phyloP scores from a whole-genome alignment of 2,329 filamentous ascomycete species.

The Stylonectria norvegica region DNA sequence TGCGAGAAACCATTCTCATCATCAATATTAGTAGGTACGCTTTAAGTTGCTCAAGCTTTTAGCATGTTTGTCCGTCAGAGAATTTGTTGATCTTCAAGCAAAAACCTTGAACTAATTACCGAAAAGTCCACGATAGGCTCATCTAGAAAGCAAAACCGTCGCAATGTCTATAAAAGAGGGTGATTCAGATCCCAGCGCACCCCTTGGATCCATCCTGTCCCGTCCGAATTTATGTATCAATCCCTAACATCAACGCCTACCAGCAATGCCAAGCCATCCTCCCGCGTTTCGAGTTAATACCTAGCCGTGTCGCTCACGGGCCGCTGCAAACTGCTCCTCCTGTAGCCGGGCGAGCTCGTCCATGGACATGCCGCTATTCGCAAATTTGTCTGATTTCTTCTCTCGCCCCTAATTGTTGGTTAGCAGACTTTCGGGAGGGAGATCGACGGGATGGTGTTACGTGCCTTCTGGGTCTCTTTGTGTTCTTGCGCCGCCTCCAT shows the following conservation, averaged over 20 bases:
- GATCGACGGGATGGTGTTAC: slow-evolving; percentile 27
- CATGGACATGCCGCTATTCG: slow-evolving; percentile 86
- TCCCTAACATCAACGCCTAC: slow-evolving; percentile 33
- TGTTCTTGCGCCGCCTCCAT: slow-evolving; percentile 84
- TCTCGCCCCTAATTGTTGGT: slow-evolving; percentile 67
- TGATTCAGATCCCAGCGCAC: too few relatives aligned
- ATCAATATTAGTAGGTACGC: too few relatives aligned
- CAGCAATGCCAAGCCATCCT: slow-evolving; percentile 33
- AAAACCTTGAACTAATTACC: too few relatives aligned
- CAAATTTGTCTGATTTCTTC: slow-evolving; percentile 96
- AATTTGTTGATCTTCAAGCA: too few relatives aligned
- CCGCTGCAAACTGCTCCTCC: slow-evolving; percentile 84
- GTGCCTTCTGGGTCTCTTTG: slow-evolving; percentile 87
- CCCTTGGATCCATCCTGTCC: too few relatives aligned
- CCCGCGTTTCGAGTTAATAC: slow-evolving; percentile 1
- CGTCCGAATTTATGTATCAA: too few relatives aligned
- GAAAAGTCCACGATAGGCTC: too few relatives aligned
- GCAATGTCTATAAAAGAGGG: slow-evolving; percentile 25
- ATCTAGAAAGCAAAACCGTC: too few relatives aligned
- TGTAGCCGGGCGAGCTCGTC: slow-evolving; percentile 88
- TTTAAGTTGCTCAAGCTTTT: too few relatives aligned
- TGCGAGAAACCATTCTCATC: too few relatives aligned
- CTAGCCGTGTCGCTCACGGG: slow-evolving; percentile 42
- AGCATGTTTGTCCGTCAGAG: too few relatives aligned
- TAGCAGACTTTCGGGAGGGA: slow-evolving; percentile 52